These are phyloP conservation scores for Condylostoma magnum DNA, from an alignment of 169 alveolate genomes.

Conservation along the genomic window DNA sequence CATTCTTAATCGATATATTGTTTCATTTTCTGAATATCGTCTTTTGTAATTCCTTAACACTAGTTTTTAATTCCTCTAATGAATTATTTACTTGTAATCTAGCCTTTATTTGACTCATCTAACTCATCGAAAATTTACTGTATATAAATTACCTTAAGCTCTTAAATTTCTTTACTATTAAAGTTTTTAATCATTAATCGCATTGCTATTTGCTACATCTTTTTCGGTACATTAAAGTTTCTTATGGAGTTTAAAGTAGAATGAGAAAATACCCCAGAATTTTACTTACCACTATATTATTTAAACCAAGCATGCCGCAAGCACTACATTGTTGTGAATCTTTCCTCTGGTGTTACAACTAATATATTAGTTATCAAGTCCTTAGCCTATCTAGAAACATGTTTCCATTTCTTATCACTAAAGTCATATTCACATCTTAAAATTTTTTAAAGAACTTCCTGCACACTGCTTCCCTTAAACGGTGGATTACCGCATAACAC, in stretches of 20 bases:
- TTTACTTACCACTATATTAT: neutral
- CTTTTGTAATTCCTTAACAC: constrained; percentile 32
- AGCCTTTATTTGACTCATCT: constrained; percentile 32
- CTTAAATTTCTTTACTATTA: neutral
- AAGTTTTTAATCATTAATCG: neutral
- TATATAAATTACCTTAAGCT: too few relatives aligned
- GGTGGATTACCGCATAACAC: constrained; percentile 25
- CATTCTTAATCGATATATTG: constrained; percentile 36
- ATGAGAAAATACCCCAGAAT: neutral
- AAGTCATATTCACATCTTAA: neutral
- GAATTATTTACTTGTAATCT: constrained; percentile 24
- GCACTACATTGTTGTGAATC: constrained; percentile 12
- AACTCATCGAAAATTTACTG: neutral
- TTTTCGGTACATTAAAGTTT: neutral
- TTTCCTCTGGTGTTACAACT: neutral
- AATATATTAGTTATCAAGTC: neutral
- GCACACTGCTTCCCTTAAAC: neutral
- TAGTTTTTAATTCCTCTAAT: constrained; percentile 16
- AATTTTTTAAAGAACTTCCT: neutral
- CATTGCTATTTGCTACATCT: neutral
- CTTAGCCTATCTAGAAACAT: constrained; percentile 1
- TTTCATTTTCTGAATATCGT: constrained; percentile 38
- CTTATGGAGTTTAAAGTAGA: neutral
- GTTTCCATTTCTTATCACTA: neutral
- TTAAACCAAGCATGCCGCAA: constrained; percentile 9